phyloP scores from a whole-genome alignment of 148 eudicot genomes.

The Silene latifolia region DNA sequence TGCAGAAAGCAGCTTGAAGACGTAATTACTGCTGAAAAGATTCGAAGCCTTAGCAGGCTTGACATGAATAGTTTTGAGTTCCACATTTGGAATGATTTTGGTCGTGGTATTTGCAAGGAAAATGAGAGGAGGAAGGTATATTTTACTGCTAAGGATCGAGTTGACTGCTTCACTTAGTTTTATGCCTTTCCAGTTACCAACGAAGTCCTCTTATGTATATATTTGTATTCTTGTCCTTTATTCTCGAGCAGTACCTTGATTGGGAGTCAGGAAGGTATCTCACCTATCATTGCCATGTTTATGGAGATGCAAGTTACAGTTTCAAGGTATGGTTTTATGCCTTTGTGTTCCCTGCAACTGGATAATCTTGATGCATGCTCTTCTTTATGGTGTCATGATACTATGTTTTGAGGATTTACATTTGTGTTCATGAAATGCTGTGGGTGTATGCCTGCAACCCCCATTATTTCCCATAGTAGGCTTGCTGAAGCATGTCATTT shows the following conservation, averaged over 20 bases:
- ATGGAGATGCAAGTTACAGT: constrained; percentile 42
- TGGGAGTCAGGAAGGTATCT: constrained; percentile 59
- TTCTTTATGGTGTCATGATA: not conserved
- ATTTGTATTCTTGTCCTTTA: not conserved
- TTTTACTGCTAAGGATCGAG: not conserved
- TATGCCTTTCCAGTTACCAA: not conserved
- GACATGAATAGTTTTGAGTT: constrained; percentile 53
- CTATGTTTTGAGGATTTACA: not conserved
- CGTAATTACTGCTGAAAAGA: constrained; percentile 29
- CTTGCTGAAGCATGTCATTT: not conserved
- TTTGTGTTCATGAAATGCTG: not conserved
- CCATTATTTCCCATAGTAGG: not conserved
- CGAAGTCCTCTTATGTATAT: not conserved
- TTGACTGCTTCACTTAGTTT: not conserved
- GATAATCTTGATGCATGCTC: not conserved
- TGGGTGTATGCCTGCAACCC: not conserved
- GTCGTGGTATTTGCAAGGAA: constrained; percentile 27
- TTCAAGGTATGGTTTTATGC: constrained; percentile 48
- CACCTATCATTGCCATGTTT: constrained; percentile 54
- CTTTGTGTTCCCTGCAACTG: not conserved
- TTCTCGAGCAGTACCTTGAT: constrained; percentile 44
- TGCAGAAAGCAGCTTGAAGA: constrained; percentile 52
- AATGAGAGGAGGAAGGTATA: constrained; percentile 50
- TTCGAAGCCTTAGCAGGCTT: constrained; percentile 27
- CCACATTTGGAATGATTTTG: constrained; percentile 51